Evolutionary conservation across 768 basidiomycete species (phyloP), one percentile per base, ranked within the genome.

Genomic region (Leucosporidium scottii): DNA sequence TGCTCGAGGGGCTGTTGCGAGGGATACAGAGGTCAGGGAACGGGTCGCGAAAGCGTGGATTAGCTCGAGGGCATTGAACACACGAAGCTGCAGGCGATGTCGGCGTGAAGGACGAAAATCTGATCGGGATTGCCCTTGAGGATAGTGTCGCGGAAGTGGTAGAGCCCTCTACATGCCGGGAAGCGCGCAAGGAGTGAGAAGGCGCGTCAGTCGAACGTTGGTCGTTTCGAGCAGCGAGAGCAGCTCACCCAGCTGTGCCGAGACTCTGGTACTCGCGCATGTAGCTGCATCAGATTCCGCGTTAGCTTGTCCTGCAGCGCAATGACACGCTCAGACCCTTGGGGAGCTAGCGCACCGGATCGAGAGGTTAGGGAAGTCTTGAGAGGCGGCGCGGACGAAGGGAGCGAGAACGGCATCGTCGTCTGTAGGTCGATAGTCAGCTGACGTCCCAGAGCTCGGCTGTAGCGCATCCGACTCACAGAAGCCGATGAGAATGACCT

Each of bases 31-130:
- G 27, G 34, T 34, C 34, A 34, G 34, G 5, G 34, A 4, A 21
- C 21, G 21, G n/a, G n/a, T n/a, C n/a, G n/a, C n/a, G n/a, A n/a
- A 25, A 8, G 28, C 67, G 31, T 17, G 57, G 59, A 75, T 78
- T 10, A 34, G 34, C 34, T 34, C 34, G 34, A 34, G 27, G 20
- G 20, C 13, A 28, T 28, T 21, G 25, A 9, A 59, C 39, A n/a
- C 23, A 48, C 44, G 59, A 47, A 82, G 21, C 75, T 76, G 62
- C 77, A 81, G 69, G 78, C 79, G 70, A 82, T 77, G 68, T 82
- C 81, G 68, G 79, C 79, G 73, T 82, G 80, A 69, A 80, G 77
- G 72, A 82, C 79, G 72, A 80, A 81, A 75, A 81, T 77, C 70
- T 79, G 77, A 28, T 73, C 77, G 58, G 73, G 80, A 76, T 66